Conservation (phyloP, 2,329 filamentous ascomycete genomes). For the Dryadomyces quercivorus region DNA sequence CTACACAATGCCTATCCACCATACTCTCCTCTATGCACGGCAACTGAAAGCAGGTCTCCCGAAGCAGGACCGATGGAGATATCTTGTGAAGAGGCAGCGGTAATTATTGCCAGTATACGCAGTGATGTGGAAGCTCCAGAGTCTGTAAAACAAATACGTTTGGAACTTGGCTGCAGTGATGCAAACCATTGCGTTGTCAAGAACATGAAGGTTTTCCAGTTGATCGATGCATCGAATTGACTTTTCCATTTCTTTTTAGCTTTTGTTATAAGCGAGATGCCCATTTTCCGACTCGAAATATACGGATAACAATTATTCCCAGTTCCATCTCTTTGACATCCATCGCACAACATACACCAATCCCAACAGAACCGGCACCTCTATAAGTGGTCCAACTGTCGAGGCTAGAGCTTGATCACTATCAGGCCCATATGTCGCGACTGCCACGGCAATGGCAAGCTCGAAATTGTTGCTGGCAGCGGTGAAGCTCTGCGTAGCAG, state of each 20-base stretch:
- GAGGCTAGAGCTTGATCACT: conserved; percentile 72
- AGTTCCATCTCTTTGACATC: conserved; percentile 40
- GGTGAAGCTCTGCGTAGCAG: conserved; percentile 72
- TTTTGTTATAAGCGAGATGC: not conserved
- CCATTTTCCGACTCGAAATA: too few relatives aligned
- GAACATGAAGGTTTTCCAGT: not conserved
- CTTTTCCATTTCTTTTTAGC: not conserved
- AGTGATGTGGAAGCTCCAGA: conserved; percentile 11
- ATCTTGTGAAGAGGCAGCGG: conserved; percentile 18
- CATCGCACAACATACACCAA: conserved; percentile 64
- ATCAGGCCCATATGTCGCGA: conserved; percentile 65
- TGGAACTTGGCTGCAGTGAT: not conserved
- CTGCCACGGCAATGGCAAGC: conserved; percentile 76
- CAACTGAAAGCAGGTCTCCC: too few relatives aligned
- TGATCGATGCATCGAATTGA: not conserved
- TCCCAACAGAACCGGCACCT: conserved; percentile 69
- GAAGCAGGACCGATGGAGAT: conserved; percentile 7
- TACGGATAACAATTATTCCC: conserved; percentile 23
- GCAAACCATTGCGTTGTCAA: not conserved
- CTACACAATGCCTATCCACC: not conserved
- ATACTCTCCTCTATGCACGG: not conserved
- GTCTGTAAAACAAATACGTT: conserved; percentile 8
- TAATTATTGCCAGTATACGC: conserved; percentile 17
- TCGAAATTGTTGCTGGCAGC: conserved; percentile 92
- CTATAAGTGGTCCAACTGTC: conserved; percentile 75